Base-by-base conservation (phyloP, 331 rosid genomes). In the Acacia concinna region DNA sequence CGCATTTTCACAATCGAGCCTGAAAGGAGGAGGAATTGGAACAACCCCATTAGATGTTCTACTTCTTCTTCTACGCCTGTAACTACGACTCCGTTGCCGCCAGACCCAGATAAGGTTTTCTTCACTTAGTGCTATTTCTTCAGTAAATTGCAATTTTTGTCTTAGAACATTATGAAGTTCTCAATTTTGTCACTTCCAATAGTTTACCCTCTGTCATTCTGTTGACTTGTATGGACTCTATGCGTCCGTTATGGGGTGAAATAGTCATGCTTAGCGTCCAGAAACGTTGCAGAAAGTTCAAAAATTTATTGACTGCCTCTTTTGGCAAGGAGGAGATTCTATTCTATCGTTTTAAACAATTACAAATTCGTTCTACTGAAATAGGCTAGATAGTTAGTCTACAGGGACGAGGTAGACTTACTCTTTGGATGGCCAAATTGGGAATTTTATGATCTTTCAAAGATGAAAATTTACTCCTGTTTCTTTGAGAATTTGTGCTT, bases 31-130 rank as follows among this genome's bases (percentile, higher is more conserved):
- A 84, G 81, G 76, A 78, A 52, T 17, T 40, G 51, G 79, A 73
- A 49, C 60, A 81, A 43, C 51, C 20, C 23, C n/a, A n/a, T 66
- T 5, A 47, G 54, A 32, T 73, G 84, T 68, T 51, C 52, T 66
- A 46, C 85, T 69, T 43, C 73, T 68, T 38, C 73, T 76, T 64
- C 78, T 59, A 59, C 34, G 3, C 62, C 89, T 69, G 31, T 79
- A 47, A 40, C 84, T 28, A 0, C 72, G 47, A 69, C 76, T 66
- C 77, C 88, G 23, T 79, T 84, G 77, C 84, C 88, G 40, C 82
- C 88, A 20, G 78, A 84, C 77, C 88, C 88, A 60, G 88, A 87
- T 81, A 79, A 87, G 90, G 90, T 86, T 67, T 81, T 32, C 12
- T 62, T 43, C 12, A 18, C 30, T 64, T 43, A 14, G 57, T 81